These are phyloP conservation scores for Talaromyces sp. DNA, from an alignment of 2,329 filamentous ascomycete species.

Conservation along the genomic window DNA sequence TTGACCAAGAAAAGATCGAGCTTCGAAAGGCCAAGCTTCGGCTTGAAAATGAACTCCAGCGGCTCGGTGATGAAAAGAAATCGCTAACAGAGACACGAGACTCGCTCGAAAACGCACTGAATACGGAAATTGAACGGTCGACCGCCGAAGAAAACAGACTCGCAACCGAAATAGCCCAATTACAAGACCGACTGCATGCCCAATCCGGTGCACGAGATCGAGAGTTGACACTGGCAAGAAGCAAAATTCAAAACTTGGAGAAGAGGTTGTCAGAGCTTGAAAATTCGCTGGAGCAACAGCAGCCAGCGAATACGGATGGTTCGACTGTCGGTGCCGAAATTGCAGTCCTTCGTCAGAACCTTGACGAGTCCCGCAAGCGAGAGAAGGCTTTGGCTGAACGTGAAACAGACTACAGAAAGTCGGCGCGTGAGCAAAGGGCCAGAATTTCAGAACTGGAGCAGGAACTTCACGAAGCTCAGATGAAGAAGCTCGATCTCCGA, in stretches of 20 bases:
- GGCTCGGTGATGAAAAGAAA: conserved; percentile 60
- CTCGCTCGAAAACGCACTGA: conserved; percentile 58
- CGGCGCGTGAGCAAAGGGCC: conserved; percentile 58
- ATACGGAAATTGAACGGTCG: conserved; percentile 62
- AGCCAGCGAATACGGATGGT: conserved; percentile 32
- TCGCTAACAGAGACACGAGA: conserved; percentile 53
- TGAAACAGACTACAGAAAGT: conserved; percentile 60
- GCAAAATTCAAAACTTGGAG: conserved; percentile 63
- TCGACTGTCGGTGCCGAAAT: conserved; percentile 44
- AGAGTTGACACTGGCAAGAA: conserved; percentile 50
- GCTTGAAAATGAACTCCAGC: conserved; percentile 62
- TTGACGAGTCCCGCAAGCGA: conserved; percentile 60
- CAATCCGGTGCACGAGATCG: conserved; percentile 40
- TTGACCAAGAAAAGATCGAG: conserved; percentile 66
- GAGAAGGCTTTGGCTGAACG: conserved; percentile 61
- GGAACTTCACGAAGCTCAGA: conserved; percentile 58
- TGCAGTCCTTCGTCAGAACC: conserved; percentile 57
- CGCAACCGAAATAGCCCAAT: conserved; percentile 42
- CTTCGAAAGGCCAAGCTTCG: conserved; percentile 63
- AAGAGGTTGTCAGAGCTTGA: conserved; percentile 47
- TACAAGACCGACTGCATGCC: conserved; percentile 48
- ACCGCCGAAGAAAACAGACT: conserved; percentile 61
- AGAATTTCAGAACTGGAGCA: conserved; percentile 63
- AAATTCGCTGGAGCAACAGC: conserved; percentile 51
- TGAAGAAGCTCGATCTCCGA: conserved; percentile 47